Percentiles rank a stretch among this genome's conserved stretches.
These are phyloP conservation scores for Avena eriantha DNA, from an alignment of 176 grass and related monocot species.

Conservation along the genomic window DNA sequence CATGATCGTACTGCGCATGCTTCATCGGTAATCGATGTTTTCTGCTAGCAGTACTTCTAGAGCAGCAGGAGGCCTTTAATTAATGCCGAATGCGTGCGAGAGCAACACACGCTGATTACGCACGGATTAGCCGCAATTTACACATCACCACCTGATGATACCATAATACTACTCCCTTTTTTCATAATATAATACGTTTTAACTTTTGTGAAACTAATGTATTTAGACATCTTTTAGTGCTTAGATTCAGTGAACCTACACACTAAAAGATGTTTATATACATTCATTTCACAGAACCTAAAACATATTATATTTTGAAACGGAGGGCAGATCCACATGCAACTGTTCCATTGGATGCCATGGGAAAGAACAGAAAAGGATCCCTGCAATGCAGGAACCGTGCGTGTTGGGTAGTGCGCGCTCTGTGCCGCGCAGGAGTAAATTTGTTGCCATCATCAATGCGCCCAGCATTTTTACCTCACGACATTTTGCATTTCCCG, in stretches of 20 bases:
- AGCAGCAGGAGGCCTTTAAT: conserved; percentile 12
- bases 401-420: background rate
- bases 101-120: background rate
- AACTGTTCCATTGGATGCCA: conserved; percentile 36
- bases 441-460: conserved; percentile 16
- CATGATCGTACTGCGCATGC: background rate
- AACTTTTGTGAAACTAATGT: too few species aligned
- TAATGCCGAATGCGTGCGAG: background rate
- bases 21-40: conserved; percentile 8
- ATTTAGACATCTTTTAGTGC: too few species aligned
- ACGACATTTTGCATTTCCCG: background rate
- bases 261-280: too few species aligned
- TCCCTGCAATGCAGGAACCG: conserved; percentile 6
- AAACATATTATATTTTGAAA: too few species aligned
- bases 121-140: background rate
- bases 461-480: background rate
- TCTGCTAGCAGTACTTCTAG: background rate
- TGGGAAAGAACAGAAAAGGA: background rate
- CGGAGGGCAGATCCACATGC: background rate
- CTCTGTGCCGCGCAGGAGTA: background rate
- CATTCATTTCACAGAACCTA: too few species aligned
- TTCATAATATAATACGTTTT: too few species aligned
- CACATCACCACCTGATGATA: conserved; percentile 10
- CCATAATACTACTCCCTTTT: background rate
- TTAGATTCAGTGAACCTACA: too few species aligned